These are phyloP conservation scores for Pelargonium nanum DNA, from an alignment of 345 rosid species.

Conservation along the genomic window DNA sequence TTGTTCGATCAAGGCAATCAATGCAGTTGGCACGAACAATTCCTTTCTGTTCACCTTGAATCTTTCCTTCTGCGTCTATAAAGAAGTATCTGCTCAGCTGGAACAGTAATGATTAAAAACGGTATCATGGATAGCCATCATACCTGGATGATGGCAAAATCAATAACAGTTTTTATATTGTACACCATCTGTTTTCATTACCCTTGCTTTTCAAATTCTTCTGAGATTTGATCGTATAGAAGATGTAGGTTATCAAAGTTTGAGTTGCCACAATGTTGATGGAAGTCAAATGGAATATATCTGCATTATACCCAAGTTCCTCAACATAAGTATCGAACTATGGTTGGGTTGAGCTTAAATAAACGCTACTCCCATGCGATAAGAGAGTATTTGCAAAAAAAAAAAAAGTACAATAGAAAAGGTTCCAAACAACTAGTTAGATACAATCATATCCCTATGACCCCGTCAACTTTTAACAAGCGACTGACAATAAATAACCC, in stretches of 20 bases:
- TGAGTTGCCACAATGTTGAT: slow-evolving; percentile 70
- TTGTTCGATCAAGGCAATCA: slow-evolving; percentile 95
- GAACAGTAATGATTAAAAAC: slow-evolving; percentile 41
- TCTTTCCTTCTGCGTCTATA: slow-evolving; percentile 50
- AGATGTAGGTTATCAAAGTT: slow-evolving; percentile 63
- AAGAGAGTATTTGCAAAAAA: not conserved
- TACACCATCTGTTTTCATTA: slow-evolving; percentile 32
- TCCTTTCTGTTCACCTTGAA: slow-evolving; percentile 83
- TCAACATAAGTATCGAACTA: not conserved
- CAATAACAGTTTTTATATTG: slow-evolving; percentile 5
- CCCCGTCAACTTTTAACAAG: not conserved
- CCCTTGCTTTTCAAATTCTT: slow-evolving; percentile 81
- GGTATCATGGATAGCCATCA: slow-evolving; percentile 31
- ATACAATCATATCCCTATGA: not conserved
- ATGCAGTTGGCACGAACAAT: slow-evolving; percentile 85
- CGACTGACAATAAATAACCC: not conserved
- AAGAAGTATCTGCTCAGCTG: slow-evolving; percentile 85
- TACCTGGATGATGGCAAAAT: slow-evolving; percentile 16
- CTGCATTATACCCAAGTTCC: slow-evolving; percentile 27
- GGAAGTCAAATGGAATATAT: slow-evolving; percentile 78
- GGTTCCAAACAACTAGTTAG: not conserved
- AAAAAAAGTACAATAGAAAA: not conserved
- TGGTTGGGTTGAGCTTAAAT: not conserved
- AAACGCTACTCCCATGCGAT: not conserved
- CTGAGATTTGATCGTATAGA: slow-evolving; percentile 64